These are phyloP conservation scores for Xeromyces bisporus DNA, from an alignment of 495 filamentous ascomycete genomes.

Conservation along the genomic window DNA sequence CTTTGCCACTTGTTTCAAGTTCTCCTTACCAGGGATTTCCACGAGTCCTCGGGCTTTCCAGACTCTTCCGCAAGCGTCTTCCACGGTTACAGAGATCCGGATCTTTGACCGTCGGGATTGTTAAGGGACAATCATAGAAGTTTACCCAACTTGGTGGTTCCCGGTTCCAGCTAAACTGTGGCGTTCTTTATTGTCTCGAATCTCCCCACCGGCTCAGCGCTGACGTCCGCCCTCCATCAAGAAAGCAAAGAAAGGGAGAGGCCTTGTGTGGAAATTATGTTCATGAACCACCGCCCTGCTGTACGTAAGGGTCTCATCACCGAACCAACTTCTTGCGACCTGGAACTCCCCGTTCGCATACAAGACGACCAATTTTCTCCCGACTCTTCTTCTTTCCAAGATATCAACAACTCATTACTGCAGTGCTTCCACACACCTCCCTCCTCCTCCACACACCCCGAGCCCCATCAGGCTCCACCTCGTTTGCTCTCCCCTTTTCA, in stretches of 20 bases:
- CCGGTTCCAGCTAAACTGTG: constrained; percentile 12
- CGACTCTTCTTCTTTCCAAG: constrained; percentile 16
- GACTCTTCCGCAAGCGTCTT: background rate
- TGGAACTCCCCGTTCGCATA: constrained; percentile 22
- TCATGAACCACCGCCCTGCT: constrained; percentile 26
- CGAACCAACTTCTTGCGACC: constrained; percentile 20
- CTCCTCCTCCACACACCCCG: constrained; percentile 7
- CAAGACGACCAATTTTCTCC: constrained; percentile 29
- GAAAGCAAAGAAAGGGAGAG: constrained; percentile 11
- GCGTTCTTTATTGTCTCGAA: background rate
- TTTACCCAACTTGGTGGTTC: constrained; percentile 15
- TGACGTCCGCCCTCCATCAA: constrained; percentile 1
- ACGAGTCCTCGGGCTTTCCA: background rate
- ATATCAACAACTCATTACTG: constrained; percentile 7
- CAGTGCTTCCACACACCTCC: constrained; percentile 12
- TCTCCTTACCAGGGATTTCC: no score
- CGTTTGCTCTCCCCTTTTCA: constrained; percentile 23
- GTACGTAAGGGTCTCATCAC: constrained; percentile 33
- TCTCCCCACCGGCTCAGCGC: constrained; percentile 4
- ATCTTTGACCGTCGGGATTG: constrained; percentile 13
- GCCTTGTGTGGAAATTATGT: no score
- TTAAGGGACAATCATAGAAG: constrained; percentile 11
- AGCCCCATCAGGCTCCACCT: no score
- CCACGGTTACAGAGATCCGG: constrained; percentile 1
- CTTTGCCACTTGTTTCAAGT: no score